Conservation (phyloP, 2,329 filamentous ascomycete genomes). For the Aspergillus sp. region DNA sequence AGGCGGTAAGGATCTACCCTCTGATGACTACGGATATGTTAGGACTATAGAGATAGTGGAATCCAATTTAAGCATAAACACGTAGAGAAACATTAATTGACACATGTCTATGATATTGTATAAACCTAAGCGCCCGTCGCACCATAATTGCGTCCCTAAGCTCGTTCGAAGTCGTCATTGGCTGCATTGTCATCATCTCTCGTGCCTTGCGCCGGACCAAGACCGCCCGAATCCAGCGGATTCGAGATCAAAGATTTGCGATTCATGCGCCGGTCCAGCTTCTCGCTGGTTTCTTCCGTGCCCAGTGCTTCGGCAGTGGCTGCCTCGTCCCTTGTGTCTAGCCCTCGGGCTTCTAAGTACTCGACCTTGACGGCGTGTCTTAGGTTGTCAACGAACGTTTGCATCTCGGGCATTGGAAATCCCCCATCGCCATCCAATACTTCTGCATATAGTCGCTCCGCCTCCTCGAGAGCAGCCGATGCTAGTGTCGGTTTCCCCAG, state of each 20-base stretch:
- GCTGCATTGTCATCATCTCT: slow-evolving; percentile 36
- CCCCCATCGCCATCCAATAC: slow-evolving; percentile 42
- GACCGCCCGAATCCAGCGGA: slow-evolving; percentile 56
- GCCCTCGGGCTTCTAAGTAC: slow-evolving; percentile 46
- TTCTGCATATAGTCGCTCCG: slow-evolving; percentile 56
- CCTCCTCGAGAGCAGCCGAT: slow-evolving; percentile 73
- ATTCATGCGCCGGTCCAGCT: slow-evolving; percentile 56
- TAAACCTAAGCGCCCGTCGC: slow-evolving; percentile 19
- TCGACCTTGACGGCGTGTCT: slow-evolving; percentile 46
- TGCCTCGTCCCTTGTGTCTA: slow-evolving; percentile 35
- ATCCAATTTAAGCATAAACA: too few relatives aligned
- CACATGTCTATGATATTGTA: slow-evolving; percentile 26
- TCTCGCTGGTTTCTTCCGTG: slow-evolving; percentile 54
- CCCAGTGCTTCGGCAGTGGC: slow-evolving; percentile 32
- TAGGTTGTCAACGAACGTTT: slow-evolving; percentile 48
- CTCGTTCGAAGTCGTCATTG: slow-evolving; percentile 53
- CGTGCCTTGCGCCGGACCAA: slow-evolving; percentile 40
- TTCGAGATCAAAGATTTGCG: slow-evolving; percentile 58
- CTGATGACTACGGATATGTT: not conserved
- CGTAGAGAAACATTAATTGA: slow-evolving; percentile 10
- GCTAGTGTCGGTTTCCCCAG: slow-evolving; percentile 77
- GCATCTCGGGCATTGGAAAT: slow-evolving; percentile 56
- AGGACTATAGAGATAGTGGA: too few relatives aligned
- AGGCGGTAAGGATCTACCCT: not conserved
- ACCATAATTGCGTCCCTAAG: slow-evolving; percentile 24